phyloP scores from a whole-genome alignment of 352 stramenopile species.

The Globisporangium takayamanum region DNA sequence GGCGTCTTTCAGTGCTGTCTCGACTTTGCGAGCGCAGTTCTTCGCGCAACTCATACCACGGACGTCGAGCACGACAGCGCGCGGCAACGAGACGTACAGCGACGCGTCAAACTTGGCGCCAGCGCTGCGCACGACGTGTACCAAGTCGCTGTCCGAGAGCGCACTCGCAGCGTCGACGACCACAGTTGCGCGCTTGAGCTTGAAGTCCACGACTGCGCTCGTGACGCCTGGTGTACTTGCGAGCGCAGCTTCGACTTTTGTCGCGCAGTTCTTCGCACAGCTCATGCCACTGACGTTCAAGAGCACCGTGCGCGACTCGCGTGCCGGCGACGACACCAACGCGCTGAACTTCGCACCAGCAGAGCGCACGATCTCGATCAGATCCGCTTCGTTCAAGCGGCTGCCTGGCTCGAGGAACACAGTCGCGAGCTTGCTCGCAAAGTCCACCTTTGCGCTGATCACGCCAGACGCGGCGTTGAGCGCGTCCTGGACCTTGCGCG shows the following conservation, averaged over 20 bases:
- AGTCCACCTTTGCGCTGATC: constrained; percentile 77
- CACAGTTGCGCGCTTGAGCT: constrained; percentile 50
- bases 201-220: constrained; percentile 61
- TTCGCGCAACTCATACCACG: constrained; percentile 63
- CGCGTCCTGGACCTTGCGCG: constrained; percentile 63
- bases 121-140: constrained; percentile 39
- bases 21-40: constrained; percentile 67
- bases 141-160: constrained; percentile 47
- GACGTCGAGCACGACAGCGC: constrained; percentile 45
- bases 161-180: constrained; percentile 42
- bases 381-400: constrained; percentile 48
- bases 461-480: constrained; percentile 54
- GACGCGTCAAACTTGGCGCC: constrained; percentile 64
- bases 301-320: constrained; percentile 38
- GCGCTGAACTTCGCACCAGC: constrained; percentile 59
- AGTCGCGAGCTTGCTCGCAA: constrained; percentile 62
- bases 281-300: constrained; percentile 73
- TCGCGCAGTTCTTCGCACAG: constrained; percentile 74
- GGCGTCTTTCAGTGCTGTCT: constrained; percentile 43
- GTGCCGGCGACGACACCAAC: constrained; percentile 30
- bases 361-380: constrained; percentile 58
- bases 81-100: constrained; percentile 25
- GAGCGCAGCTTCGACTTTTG: constrained; percentile 63
- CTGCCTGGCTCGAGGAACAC: constrained; percentile 71
- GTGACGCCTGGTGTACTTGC: constrained; percentile 40